Conservation (phyloP, 1,284 basidiomycete species). For the Amylostereum areolatum region DNA sequence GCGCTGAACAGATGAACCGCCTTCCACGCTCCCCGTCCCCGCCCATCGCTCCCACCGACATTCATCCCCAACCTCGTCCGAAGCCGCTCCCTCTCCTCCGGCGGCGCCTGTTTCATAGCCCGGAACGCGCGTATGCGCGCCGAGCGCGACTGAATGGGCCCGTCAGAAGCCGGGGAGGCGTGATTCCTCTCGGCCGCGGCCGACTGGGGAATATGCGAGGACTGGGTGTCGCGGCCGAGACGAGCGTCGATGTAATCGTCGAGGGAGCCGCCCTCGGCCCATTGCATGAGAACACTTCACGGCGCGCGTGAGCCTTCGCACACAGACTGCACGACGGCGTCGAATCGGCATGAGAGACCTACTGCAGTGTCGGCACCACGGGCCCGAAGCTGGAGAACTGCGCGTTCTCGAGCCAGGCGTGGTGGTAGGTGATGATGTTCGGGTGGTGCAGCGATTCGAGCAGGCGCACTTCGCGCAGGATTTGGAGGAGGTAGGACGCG, state of each 20-base stretch:
- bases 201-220: slow-evolving; percentile 17
- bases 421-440: slow-evolving; percentile 93
- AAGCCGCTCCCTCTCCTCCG: slow-evolving; percentile 58
- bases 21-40: slow-evolving; percentile 36
- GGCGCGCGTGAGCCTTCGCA: not conserved
- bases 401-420: slow-evolving; percentile 86
- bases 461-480: slow-evolving; percentile 76
- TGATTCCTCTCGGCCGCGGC: slow-evolving; percentile 7
- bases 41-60: slow-evolving; percentile 12
- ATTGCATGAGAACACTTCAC: slow-evolving; percentile 83
- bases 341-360: slow-evolving; percentile 10
- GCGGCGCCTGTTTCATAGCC: slow-evolving; percentile 55
- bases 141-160: slow-evolving; percentile 48
- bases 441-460: slow-evolving; percentile 85
- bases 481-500: slow-evolving; percentile 75
- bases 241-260: slow-evolving; percentile 83
- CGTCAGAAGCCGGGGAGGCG: slow-evolving; percentile 8
- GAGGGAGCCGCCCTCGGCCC: slow-evolving; percentile 79
- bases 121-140: slow-evolving; percentile 73
- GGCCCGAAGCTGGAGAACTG: slow-evolving; percentile 85
- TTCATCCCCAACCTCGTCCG: slow-evolving; percentile 40
- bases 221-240: slow-evolving; percentile 35
- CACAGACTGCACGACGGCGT: too few relatives aligned
- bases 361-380: slow-evolving; percentile 79
- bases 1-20: slow-evolving; percentile 77